phyloP scores from a whole-genome alignment of 2,329 filamentous ascomycete species.

The Cordyceps militaris region DNA sequence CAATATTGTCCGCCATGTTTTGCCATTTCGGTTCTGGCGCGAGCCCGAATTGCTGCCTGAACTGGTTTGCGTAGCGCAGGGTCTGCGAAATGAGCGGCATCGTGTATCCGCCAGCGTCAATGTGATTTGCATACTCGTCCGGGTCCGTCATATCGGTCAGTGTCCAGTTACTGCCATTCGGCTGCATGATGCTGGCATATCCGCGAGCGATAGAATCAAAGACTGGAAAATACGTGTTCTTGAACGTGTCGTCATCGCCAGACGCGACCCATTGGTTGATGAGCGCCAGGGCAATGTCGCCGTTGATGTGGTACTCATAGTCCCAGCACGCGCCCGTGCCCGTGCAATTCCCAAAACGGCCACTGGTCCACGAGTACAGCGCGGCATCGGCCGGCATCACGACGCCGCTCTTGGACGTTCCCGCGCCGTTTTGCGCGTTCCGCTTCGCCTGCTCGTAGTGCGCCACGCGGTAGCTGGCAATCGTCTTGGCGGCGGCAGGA shows the following conservation, averaged over 20 bases:
- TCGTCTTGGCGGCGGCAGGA: slow-evolving; percentile 21
- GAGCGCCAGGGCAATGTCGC: slow-evolving; percentile 52
- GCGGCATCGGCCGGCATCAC: slow-evolving; percentile 39
- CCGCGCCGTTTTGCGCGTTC: slow-evolving; percentile 50
- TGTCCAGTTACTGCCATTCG: slow-evolving; percentile 47
- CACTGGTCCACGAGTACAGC: slow-evolving; percentile 61
- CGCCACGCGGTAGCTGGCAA: slow-evolving; percentile 22
- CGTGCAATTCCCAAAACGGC: slow-evolving; percentile 58
- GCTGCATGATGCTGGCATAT: slow-evolving; percentile 52
- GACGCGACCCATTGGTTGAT: slow-evolving; percentile 21
- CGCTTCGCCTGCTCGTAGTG: slow-evolving; percentile 43
- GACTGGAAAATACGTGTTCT: slow-evolving; percentile 46
- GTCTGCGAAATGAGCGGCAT: slow-evolving; percentile 53
- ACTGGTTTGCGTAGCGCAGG: slow-evolving; percentile 48
- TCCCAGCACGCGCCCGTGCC: slow-evolving; percentile 56
- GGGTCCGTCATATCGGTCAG: slow-evolving; percentile 65
- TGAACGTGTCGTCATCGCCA: slow-evolving; percentile 18
- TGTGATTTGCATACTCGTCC: slow-evolving; percentile 61
- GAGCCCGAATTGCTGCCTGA: slow-evolving; percentile 49
- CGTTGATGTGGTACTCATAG: slow-evolving; percentile 65
- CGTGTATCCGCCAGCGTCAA: slow-evolving; percentile 63
- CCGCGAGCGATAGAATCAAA: slow-evolving; percentile 57
- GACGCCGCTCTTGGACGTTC: slow-evolving; percentile 43
- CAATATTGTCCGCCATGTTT: slow-evolving; percentile 17
- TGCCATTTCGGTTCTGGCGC: slow-evolving; percentile 40